Conservation (phyloP, 2,329 filamentous ascomycete species). For the Colletotrichum aenigma region DNA sequence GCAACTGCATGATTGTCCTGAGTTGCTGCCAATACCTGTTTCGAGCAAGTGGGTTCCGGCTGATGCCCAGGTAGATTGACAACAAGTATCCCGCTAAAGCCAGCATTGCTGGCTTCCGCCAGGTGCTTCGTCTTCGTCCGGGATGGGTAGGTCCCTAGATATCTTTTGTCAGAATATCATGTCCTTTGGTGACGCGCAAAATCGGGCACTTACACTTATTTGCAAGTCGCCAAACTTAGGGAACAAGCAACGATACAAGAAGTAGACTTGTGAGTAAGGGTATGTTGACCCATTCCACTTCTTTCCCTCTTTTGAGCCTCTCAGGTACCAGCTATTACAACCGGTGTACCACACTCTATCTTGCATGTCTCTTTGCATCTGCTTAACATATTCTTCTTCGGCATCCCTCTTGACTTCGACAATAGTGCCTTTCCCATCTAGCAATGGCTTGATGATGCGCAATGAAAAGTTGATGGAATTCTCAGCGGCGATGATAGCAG, state of each 20-base stretch:
- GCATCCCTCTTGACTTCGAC: constrained; percentile 37
- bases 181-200: background rate
- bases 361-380: constrained; percentile 34
- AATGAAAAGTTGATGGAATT: constrained; percentile 66
- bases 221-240: constrained; percentile 35
- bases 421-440: constrained; percentile 34
- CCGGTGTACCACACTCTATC: constrained; percentile 34
- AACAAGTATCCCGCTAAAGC: background rate
- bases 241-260: constrained; percentile 41
- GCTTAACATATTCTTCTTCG: constrained; percentile 34
- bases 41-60: background rate
- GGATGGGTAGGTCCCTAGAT: background rate
- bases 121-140: background rate
- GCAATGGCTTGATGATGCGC: constrained; percentile 57
- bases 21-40: background rate
- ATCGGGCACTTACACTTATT: constrained; percentile 32
- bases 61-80: background rate
- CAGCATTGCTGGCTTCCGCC: background rate
- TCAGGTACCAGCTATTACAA: constrained; percentile 42
- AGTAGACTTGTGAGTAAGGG: constrained; percentile 37
- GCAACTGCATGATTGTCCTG: background rate
- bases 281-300: constrained; percentile 39
- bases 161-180: background rate
- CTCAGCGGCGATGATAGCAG: constrained; percentile 63
- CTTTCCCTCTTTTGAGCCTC: constrained; percentile 24